A percentile compares a stretch with the other conserved stretches of the same genome.
Conservation (phyloP, 2,329 filamentous ascomycete species). For the Curvularia hawaiiensis region DNA sequence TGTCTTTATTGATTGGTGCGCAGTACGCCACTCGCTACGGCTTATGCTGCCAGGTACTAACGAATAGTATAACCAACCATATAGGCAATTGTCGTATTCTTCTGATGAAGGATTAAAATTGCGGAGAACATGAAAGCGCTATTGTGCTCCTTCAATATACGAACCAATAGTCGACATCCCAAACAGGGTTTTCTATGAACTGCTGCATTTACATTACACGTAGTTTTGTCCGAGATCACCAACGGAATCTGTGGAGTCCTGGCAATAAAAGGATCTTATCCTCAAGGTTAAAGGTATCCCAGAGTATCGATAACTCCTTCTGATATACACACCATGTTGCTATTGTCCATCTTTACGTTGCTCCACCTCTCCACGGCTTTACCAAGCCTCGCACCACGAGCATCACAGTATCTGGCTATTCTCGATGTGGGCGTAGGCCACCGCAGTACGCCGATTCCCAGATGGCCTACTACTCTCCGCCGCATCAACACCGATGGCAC, state of each 20-base stretch:
- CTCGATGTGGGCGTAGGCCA: conserved; percentile 24
- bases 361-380: conserved; percentile 4
- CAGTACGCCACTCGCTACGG: conserved; percentile 1
- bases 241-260: neutral
- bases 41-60: neutral
- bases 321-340: neutral
- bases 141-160: neutral
- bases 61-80: neutral
- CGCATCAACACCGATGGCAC: conserved; percentile 15
- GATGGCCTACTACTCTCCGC: conserved; percentile 22
- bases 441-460: conserved; percentile 15
- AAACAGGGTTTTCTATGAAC: neutral
- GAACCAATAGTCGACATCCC: neutral
- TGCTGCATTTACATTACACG: neutral
- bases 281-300: neutral
- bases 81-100: neutral
- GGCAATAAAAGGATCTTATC: neutral
- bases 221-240: neutral
- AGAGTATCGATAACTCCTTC: neutral
- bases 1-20: conserved; percentile 1
- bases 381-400: neutral
- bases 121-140: neutral
- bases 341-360: conserved; percentile 8
- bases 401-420: conserved; percentile 8
- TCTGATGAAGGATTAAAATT: neutral